phyloP scores from a whole-genome alignment of 306 rosid genomes.

The Cucurbita argyrosperma region DNA sequence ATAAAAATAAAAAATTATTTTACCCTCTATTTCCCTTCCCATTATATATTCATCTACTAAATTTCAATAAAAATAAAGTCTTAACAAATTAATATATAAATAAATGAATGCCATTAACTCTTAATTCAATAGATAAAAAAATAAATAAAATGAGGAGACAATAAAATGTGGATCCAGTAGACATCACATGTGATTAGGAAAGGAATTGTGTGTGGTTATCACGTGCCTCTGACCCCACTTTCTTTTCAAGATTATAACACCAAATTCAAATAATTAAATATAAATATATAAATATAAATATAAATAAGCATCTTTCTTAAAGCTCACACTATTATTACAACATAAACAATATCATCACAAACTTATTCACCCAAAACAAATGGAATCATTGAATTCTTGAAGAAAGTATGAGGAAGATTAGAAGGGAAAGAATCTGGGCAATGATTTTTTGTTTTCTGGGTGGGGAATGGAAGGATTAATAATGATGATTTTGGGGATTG shows the following conservation, averaged over 20 bases:
- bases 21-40: too few relatives aligned
- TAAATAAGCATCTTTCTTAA: slow-evolving; percentile 1
- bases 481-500: not conserved
- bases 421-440: not conserved
- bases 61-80: not conserved
- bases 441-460: not conserved
- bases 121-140: not conserved
- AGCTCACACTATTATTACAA: not conserved
- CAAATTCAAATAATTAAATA: too few relatives aligned
- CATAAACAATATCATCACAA: not conserved
- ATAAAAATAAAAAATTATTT: too few relatives aligned
- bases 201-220: not conserved
- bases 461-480: not conserved
- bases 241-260: not conserved
- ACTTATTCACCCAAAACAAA: slow-evolving; percentile 3
- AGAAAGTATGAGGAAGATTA: not conserved
- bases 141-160: not conserved
- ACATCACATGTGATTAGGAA: slow-evolving; percentile 5
- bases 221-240: not conserved
- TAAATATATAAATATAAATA: too few relatives aligned
- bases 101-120: not conserved
- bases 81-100: not conserved
- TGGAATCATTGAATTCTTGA: not conserved
- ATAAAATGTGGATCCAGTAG: slow-evolving; percentile 2
- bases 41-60: not conserved